Evolutionary conservation across 768 basidiomycete genomes (phyloP).

Genomic region (Lepiota brunneoincarnata): DNA sequence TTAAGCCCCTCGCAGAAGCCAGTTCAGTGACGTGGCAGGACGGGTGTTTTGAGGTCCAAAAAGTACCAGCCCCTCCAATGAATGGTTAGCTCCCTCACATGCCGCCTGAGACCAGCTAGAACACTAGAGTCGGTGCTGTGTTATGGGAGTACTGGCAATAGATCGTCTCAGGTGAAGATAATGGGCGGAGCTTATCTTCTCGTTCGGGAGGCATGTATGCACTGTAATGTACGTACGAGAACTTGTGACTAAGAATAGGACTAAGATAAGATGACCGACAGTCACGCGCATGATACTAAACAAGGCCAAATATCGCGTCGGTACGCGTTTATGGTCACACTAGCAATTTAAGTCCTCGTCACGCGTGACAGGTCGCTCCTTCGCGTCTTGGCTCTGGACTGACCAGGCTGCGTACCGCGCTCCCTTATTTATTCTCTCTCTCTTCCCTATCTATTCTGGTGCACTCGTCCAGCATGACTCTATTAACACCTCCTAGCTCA

Average conservation of each 20-base stretch:
- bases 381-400: conserved; percentile 16
- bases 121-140: background rate
- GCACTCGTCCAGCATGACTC: conserved; percentile 33
- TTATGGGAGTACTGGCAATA: background rate
- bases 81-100: background rate
- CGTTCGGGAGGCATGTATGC: background rate
- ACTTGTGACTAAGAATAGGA: background rate
- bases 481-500: conserved; percentile 62
- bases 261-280: background rate
- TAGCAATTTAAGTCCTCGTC: conserved; percentile 17
- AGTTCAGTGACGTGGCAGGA: conserved; percentile 9
- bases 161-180: background rate
- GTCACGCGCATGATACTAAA: conserved; percentile 26
- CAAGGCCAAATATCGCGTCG: conserved; percentile 30
- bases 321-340: conserved; percentile 37
- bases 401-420: background rate
- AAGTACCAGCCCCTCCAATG: background rate
- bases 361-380: conserved; percentile 14
- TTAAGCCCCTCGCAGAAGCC: background rate
- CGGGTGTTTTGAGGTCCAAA: conserved; percentile 5
- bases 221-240: conserved; percentile 6
- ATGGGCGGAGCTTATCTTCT: background rate
- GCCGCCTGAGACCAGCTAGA: background rate
- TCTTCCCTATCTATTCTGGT: conserved; percentile 13
- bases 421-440: background rate